Conservation (phyloP, 345 rosid genomes). For the Anacardium occidentale region DNA sequence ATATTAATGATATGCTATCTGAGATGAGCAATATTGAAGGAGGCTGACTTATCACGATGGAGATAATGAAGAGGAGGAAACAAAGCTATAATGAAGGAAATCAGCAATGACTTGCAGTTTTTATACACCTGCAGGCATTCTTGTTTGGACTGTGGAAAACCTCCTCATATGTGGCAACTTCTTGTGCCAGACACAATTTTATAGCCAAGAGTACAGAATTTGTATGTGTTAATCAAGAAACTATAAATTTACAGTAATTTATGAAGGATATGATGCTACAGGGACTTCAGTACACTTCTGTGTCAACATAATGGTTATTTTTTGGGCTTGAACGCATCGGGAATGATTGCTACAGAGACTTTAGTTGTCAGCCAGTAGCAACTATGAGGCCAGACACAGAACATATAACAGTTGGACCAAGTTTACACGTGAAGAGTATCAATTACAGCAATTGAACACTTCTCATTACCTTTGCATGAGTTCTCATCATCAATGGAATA, state of each 20-base stretch:
- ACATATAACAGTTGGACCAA: background rate
- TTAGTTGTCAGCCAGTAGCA: background rate
- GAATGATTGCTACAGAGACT: background rate
- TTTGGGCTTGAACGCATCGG: background rate
- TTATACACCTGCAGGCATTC: conserved; percentile 28
- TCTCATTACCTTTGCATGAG: background rate
- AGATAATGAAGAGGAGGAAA: conserved; percentile 30
- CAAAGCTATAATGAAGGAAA: conserved; percentile 12
- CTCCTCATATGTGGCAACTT: background rate
- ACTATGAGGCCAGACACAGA: background rate
- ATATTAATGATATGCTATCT: conserved; percentile 22
- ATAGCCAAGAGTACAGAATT: too few relatives aligned
- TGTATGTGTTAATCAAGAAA: too few relatives aligned
- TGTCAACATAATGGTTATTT: too few relatives aligned
- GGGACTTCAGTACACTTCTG: too few relatives aligned
- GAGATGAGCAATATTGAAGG: conserved; percentile 29
- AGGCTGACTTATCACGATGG: conserved; percentile 27
- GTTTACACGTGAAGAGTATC: background rate
- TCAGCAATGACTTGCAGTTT: conserved; percentile 37
- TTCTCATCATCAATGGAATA: background rate
- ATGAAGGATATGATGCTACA: background rate
- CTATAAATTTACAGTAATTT: background rate
- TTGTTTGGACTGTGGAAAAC: conserved; percentile 28
- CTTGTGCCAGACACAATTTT: too few relatives aligned
- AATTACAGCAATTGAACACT: too few relatives aligned